These are phyloP conservation scores for Kitagawia praeruptora DNA, from an alignment of 129 eudicot genomes.

Conservation along the genomic window DNA sequence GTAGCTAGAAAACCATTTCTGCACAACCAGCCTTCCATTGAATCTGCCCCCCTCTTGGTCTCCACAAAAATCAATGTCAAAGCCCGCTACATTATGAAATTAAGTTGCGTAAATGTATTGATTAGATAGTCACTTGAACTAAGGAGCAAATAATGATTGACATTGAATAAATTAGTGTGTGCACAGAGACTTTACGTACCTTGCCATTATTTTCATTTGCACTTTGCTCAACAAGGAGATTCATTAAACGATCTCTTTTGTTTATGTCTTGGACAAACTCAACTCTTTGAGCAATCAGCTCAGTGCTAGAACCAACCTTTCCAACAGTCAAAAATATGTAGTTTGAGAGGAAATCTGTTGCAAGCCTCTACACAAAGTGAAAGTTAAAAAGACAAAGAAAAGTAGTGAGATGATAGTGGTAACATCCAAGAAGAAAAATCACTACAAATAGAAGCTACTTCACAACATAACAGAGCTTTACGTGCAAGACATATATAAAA, in stretches of 20 bases:
- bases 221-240: constrained; percentile 40
- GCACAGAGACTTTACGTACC: constrained; percentile 15
- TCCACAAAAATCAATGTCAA: constrained; percentile 6
- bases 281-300: constrained; percentile 54
- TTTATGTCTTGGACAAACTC: constrained; percentile 47
- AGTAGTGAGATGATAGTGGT: neutral
- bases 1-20: constrained; percentile 14
- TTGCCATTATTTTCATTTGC: constrained; percentile 35
- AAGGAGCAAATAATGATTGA: neutral
- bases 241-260: constrained; percentile 35
- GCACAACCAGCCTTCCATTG: constrained; percentile 15
- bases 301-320: constrained; percentile 73
- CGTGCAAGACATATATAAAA: neutral
- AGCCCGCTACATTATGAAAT: neutral
- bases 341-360: constrained; percentile 61
- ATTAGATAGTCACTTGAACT: neutral
- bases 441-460: neutral
- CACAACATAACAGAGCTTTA: neutral
- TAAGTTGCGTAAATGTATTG: neutral
- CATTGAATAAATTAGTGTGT: neutral
- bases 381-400: neutral
- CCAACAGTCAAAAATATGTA: constrained; percentile 74
- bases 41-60: constrained; percentile 16
- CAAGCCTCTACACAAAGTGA: constrained; percentile 46
- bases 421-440: neutral